Base-by-base conservation (phyloP, 2,329 filamentous ascomycete genomes). In the Lithohypha guttulata region DNA sequence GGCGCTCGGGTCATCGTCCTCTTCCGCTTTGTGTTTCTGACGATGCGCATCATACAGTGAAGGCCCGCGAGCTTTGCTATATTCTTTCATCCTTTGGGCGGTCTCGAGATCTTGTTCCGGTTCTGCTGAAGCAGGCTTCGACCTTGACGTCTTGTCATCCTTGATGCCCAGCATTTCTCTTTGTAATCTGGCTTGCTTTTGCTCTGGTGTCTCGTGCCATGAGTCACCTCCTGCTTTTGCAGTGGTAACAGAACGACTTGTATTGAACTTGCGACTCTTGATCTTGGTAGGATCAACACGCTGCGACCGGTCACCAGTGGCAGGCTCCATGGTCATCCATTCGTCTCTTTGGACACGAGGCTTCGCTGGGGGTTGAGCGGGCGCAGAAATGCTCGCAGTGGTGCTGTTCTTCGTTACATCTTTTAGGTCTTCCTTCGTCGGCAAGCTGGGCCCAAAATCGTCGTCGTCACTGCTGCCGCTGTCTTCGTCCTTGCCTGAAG, bases 131-230 rank as follows among this genome's bases (percentile, higher is more conserved):
- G 42, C 42, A 13, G 39, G 35, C 18, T 29, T 51, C 17, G 31
- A 28, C 27, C 33, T 15, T 18, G 31, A 28, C 27, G 32, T 15
- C 17, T 39, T 21, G 14, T 59, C 55, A 23, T 17, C 35, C 42
- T 59, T 63, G 2, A 87, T 75, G 0, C 87, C 87, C 50, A 95
- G 72, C 8, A 93, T 81, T 38, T 91, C 77, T 56, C 93, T 78
- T 51, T 81, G 79, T 15, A 95, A 62, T 26, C 85, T 72, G 59
- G 81, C 79, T 42, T 83, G 75, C 59, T 93, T 93, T 61, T 95
- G 75, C 56, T 89, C 83, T 0, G 85, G 83, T 6, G 85, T 94
- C 59, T 96, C 89, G 1, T 84, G 87, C 89, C 89, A 96, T 31
- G 62, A 58, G 9, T 57, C 62, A 13, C 59, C 58, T 3, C 57